These are phyloP conservation scores for Alternaria gansuensis DNA, from an alignment of 2,329 filamentous ascomycete species.

Conservation along the genomic window DNA sequence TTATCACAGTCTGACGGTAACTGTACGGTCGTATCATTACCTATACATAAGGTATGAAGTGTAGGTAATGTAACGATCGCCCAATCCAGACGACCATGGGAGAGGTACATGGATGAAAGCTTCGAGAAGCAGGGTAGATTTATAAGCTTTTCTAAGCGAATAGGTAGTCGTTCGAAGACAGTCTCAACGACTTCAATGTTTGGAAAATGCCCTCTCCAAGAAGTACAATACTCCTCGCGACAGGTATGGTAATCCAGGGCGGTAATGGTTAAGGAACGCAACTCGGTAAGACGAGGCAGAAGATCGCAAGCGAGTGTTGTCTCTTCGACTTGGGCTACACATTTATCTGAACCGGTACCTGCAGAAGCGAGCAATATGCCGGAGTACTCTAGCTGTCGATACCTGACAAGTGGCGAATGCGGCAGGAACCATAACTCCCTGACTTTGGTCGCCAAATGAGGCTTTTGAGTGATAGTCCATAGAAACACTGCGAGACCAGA, in stretches of 20 bases:
- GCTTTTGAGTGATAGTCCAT: background rate
- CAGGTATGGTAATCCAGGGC: background rate
- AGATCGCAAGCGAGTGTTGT: background rate
- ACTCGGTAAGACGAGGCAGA: background rate
- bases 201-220: too few relatives aligned
- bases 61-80: background rate
- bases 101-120: background rate
- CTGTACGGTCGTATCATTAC: fast-evolving
- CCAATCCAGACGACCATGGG: background rate
- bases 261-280: background rate
- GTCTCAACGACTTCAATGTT: too few relatives aligned
- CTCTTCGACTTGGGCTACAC: background rate
- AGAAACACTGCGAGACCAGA: background rate
- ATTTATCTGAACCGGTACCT: too few relatives aligned
- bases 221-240: too few relatives aligned
- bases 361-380: too few relatives aligned
- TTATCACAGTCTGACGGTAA: background rate
- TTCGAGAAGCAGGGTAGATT: background rate
- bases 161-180: background rate
- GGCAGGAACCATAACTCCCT: background rate
- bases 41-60: background rate
- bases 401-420: background rate
- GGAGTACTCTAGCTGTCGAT: background rate
- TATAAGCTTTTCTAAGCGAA: background rate
- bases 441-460: background rate